A percentile compares a stretch with the other conserved stretches of the same genome.
Evolutionary conservation across 768 basidiomycete genomes (phyloP).

Genomic region (Boletus fagicola): DNA sequence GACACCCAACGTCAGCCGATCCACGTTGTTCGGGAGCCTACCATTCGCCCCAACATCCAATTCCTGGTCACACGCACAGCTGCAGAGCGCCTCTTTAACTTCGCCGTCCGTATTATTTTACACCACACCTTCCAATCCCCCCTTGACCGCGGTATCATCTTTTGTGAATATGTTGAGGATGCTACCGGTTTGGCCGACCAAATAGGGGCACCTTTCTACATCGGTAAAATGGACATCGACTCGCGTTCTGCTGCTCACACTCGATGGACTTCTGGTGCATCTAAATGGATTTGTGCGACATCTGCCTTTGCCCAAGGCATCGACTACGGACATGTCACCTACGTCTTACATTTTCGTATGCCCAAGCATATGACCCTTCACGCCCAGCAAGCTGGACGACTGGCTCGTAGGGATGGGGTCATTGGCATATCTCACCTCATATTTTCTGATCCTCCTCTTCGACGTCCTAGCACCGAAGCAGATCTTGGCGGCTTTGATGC

Average conservation of each 20-base stretch:
- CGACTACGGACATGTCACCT: constrained; percentile 2
- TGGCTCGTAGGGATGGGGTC: neutral
- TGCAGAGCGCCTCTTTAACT: neutral
- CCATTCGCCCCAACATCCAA: neutral
- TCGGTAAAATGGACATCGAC: neutral
- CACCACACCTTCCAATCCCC: neutral
- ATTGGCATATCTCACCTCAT: constrained; percentile 1
- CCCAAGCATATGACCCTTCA: constrained; percentile 5
- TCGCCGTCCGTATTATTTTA: neutral
- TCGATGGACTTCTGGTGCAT: neutral
- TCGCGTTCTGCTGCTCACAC: neutral
- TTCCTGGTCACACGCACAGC: neutral
- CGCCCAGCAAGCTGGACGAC: constrained; percentile 5
- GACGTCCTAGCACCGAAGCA: neutral
- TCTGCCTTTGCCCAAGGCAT: constrained; percentile 9
- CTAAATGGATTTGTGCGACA: neutral
- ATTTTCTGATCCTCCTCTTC: neutral
- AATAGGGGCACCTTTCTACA: neutral
- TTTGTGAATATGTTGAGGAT: neutral
- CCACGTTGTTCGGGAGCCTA: neutral
- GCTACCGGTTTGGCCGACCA: neutral
- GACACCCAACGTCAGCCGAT: neutral
- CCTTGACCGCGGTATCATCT: neutral
- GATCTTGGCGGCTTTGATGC: neutral
- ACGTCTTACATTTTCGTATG: constrained; percentile 2